Evolutionary conservation across 192 early-diverging fungal species (phyloP), one percentile per base, ranked within the genome.

Genomic region (Podila minutissima): DNA sequence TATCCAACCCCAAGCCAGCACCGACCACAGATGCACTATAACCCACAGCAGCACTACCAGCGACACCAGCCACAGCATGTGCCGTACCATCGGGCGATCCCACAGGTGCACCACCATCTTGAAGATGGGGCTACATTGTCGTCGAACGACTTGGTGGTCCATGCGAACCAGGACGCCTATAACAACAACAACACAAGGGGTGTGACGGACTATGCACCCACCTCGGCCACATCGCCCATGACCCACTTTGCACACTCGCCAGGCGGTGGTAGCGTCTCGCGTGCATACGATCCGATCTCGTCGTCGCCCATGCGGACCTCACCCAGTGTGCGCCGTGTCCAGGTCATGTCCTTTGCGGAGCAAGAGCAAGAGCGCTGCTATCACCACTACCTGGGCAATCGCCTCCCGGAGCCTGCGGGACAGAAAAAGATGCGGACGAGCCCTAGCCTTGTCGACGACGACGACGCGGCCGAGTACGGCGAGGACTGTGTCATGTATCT

Each of bases 301-400:
- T 64, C 64, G 46, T 66, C 74, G 2, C 67, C 74, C 1, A 12
- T 58, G n/a, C 74, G 69, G 9, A 37, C 35, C 5, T 76, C 74
- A 1, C 74, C 74, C 4, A 66, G 68, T 46, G 67, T 50, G 6
- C 51, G 68, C 20, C 53, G 53, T 0, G 53, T 81, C 32, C 61
- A 66, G 4, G 71, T 73, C 11, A 81, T 81, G 77, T 62, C 77
- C 24, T 66, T 62, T 63, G 77, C 77, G 17, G 77, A 81, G 38
- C 77, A 81, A 48, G 77, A 81, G 17, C 31, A 55, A 22, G 77
- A 81, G 29, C 67, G 77, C 0, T 73, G 62, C 22, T 81, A 69
- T 35, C 62, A 81, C n/a, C 71, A 81, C n/a, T 73, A 72, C 29
- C 38, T 53, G 11, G 77, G 77, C 22, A 59, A 81, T 28, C 65